phyloP scores from a whole-genome alignment of 140 eudicot species.

The Anethum foeniculum region DNA sequence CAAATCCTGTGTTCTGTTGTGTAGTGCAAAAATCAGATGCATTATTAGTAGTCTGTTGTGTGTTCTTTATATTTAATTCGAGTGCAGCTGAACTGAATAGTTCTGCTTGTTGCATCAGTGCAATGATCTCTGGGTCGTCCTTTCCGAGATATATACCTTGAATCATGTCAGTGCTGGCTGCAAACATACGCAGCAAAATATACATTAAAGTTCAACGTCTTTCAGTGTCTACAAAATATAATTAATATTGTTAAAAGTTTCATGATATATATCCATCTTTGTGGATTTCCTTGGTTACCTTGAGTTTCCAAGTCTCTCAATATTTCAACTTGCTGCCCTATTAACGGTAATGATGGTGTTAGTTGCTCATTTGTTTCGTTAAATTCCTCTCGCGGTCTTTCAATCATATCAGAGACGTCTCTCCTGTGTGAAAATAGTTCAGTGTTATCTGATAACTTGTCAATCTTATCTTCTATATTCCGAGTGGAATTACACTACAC shows the following conservation, averaged over 20 bases:
- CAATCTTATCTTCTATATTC: background rate
- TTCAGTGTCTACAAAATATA: background rate
- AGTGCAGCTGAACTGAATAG: conserved; percentile 78
- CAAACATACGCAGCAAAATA: conserved; percentile 1
- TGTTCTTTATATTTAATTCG: conserved; percentile 68
- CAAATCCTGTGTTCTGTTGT: conserved; percentile 23
- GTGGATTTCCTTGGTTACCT: conserved; percentile 18
- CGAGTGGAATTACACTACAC: conserved; percentile 8
- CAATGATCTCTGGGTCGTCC: conserved; percentile 81
- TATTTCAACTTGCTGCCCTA: conserved; percentile 43
- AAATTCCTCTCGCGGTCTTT: conserved; percentile 24
- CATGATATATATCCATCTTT: conserved; percentile 10
- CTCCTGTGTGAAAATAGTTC: conserved; percentile 33
- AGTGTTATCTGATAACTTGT: conserved; percentile 8
- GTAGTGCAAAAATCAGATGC: conserved; percentile 26
- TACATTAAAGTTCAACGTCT: background rate
- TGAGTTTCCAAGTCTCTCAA: conserved; percentile 24
- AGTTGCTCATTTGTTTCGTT: conserved; percentile 29
- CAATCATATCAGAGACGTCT: conserved; percentile 30
- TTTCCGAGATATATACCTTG: conserved; percentile 76
- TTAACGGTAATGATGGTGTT: conserved; percentile 62
- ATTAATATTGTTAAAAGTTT: conserved; percentile 5
- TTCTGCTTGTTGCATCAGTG: conserved; percentile 92
- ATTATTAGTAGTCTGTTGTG: conserved; percentile 77
- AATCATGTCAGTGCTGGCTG: conserved; percentile 25